Conservation (phyloP, 164 flowering plant genomes). For the Kalanchoe fedtschenkoi region DNA sequence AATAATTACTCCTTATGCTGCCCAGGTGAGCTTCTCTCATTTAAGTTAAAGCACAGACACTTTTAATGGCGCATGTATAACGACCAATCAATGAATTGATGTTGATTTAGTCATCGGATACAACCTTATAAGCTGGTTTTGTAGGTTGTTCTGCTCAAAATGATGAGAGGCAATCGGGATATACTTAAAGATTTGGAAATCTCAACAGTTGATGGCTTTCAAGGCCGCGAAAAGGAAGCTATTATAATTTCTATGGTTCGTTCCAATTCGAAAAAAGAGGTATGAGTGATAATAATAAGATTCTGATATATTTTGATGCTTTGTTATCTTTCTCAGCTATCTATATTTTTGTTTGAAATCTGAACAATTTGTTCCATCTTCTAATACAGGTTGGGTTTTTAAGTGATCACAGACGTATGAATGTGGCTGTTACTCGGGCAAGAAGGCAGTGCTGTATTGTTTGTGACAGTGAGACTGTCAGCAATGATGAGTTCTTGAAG, state of each 20-base stretch:
- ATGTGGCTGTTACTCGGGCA: constrained; percentile 96
- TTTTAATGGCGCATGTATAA: background rate
- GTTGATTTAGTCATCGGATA: too few relatives aligned
- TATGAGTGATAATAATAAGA: constrained; percentile 12
- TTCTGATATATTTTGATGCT: background rate
- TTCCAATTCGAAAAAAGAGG: constrained; percentile 88
- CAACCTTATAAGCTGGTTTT: constrained; percentile 1
- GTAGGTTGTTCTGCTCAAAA: constrained; percentile 78
- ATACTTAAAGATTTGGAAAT: constrained; percentile 76
- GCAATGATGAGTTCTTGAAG: constrained; percentile 69
- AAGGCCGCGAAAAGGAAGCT: constrained; percentile 96
- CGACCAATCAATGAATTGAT: background rate
- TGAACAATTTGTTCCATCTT: background rate
- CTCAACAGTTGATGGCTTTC: constrained; percentile 98
- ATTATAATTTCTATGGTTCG: constrained; percentile 96
- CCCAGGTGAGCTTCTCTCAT: constrained; percentile 49
- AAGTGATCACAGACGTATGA: constrained; percentile 88
- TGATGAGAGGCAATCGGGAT: constrained; percentile 58
- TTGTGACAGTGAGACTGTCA: constrained; percentile 93
- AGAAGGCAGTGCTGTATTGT: constrained; percentile 93
- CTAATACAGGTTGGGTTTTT: constrained; percentile 78
- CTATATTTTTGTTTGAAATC: background rate
- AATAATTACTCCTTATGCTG: constrained; percentile 91
- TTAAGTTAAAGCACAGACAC: background rate
- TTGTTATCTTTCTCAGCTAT: background rate